Evolutionary conservation across 768 basidiomycete genomes (phyloP).

Genomic region (Epithele typhae): DNA sequence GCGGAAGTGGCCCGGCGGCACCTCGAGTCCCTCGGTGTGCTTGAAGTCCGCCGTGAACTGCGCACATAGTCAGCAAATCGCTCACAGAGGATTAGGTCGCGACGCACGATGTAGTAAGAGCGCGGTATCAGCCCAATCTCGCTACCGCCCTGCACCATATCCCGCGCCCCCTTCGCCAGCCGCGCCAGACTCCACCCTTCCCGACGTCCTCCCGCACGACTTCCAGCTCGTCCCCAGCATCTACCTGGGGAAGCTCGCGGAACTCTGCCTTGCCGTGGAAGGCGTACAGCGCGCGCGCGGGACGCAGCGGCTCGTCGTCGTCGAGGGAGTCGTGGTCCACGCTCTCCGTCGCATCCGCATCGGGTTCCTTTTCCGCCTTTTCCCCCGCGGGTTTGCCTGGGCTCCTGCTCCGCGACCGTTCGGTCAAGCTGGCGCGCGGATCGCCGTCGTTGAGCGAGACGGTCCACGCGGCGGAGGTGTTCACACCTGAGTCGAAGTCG

Average conservation of each 20-base stretch:
- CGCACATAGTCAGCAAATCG: not conserved
- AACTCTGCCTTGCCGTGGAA: conserved; percentile 78
- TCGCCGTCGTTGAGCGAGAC: conserved; percentile 29
- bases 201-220: conserved; percentile 68
- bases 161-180: conserved; percentile 19
- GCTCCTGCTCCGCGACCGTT: conserved; percentile 53
- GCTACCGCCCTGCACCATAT: conserved; percentile 34
- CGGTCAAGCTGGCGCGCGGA: conserved; percentile 18
- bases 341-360: conserved; percentile 13
- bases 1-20: conserved; percentile 26
- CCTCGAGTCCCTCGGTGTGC: conserved; percentile 41
- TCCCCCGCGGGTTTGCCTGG: not conserved
- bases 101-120: conserved; percentile 67
- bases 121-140: conserved; percentile 67
- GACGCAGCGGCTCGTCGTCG: conserved; percentile 27
- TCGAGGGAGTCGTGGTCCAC: conserved; percentile 24
- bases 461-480: conserved; percentile 76
- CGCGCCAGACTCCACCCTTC: conserved; percentile 78
- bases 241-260: conserved; percentile 56
- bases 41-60: conserved; percentile 68
- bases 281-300: conserved; percentile 66
- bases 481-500: conserved; percentile 74
- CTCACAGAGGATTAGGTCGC: not conserved
- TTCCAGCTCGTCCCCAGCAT: conserved; percentile 66
- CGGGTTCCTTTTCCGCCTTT: conserved; percentile 22